These are phyloP conservation scores for Boletus bicolor DNA, from an alignment of 768 basidiomycete genomes.

Conservation along the genomic window DNA sequence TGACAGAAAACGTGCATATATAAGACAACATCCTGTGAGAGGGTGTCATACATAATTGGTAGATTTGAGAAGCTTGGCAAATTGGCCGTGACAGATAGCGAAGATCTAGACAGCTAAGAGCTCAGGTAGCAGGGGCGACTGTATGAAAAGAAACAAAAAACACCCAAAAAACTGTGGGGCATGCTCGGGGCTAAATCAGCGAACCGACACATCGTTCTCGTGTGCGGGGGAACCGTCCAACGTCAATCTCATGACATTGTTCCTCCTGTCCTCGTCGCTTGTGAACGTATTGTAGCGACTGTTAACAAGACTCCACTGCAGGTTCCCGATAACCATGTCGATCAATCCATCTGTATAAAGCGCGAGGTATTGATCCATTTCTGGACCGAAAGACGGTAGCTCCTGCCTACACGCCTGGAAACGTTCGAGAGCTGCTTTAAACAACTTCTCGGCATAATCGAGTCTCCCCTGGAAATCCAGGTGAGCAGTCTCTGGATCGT, in stretches of 20 bases:
- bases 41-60: too few relatives aligned
- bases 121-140: too few relatives aligned
- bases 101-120: too few relatives aligned
- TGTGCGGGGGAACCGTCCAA: neutral
- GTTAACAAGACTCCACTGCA: slow-evolving; percentile 10
- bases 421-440: slow-evolving; percentile 2
- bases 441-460: slow-evolving; percentile 6
- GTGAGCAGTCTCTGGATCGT: slow-evolving; percentile 6
- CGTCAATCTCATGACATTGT: neutral
- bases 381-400: slow-evolving; percentile 7
- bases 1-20: too few relatives aligned
- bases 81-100: neutral
- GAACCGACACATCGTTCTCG: neutral
- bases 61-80: too few relatives aligned
- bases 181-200: neutral
- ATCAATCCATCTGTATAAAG: slow-evolving; percentile 8
- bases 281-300: slow-evolving; percentile 8
- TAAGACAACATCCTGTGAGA: too few relatives aligned
- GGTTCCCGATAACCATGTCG: slow-evolving; percentile 5
- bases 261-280: slow-evolving; percentile 8
- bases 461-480: slow-evolving; percentile 14
- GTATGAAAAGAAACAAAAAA: too few relatives aligned
- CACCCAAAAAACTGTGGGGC: neutral
- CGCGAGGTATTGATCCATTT: slow-evolving; percentile 1
- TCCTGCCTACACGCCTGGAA: neutral